Base-by-base conservation (phyloP, 2,329 filamentous ascomycete genomes). In the Colletotrichum sp. region DNA sequence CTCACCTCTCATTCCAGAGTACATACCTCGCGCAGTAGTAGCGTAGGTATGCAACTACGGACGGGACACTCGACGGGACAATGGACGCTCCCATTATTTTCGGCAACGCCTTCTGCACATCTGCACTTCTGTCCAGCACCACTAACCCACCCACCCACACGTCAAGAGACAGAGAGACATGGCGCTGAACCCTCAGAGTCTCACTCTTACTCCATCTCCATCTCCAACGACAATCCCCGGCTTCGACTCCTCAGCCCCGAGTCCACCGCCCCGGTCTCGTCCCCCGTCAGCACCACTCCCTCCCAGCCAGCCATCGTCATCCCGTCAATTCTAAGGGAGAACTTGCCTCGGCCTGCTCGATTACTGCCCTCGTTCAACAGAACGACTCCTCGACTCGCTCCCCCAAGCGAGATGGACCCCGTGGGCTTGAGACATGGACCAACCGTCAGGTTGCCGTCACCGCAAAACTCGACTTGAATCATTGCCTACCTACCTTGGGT, bases 171-270 rank as follows among this genome's bases (percentile, higher is more conserved):
- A 49, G 44, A 49, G 36, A 68, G 60, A 75, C 64, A 65, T 52
- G 64, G 65, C 69, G 64, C 73, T 65, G 70, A 69, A 60, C 73
- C 55, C 59, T 68, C 64, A 65, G 32, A 70, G 64, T 76, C 74
- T 76, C 64, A 73, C 64, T 64, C 57, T 26, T 12, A 24, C 34
- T 39, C 34, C 34, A 39, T 36, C 73, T 49, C 39, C 68, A 49
- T 57, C 18, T 24, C 32, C 15, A 34, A 64, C 60, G 30, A 36
- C 62, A 26, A 32, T 65, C 26, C 59, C 73, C 70, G 24, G 44
- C 64, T 69, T 73, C 63, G 49, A 59, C 52, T 28, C n/a, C 39
- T 69, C 64, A 66, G 64, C 70, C 34, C 39, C n/a, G 15, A 18
- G 63, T 18, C 63, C 36, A 28, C 24, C 21, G 9, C 30, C 44